These are phyloP conservation scores for Fusarium tricinctum DNA, from an alignment of 2,329 filamentous ascomycete genomes.

Conservation along the genomic window DNA sequence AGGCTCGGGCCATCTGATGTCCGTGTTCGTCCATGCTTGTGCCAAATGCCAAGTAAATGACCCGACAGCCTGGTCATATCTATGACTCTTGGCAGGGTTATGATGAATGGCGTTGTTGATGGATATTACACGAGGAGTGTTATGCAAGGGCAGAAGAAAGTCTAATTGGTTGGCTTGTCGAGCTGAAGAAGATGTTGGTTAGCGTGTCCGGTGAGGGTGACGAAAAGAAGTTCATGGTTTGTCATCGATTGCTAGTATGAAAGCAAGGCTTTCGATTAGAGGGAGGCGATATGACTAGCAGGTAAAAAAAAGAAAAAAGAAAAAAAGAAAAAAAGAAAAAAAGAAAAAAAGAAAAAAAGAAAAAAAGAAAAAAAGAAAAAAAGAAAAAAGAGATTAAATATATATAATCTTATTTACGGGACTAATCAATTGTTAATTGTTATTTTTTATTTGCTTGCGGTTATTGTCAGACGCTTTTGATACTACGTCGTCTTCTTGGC, in stretches of 20 bases:
- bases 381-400: no score
- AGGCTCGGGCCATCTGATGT: conserved; percentile 23
- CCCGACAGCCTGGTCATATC: conserved; percentile 15
- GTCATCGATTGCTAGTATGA: neutral
- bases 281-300: no score
- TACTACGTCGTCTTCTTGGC: neutral
- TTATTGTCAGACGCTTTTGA: neutral
- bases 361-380: no score
- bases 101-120: conserved; percentile 35
- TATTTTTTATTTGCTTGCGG: no score
- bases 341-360: no score
- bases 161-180: conserved; percentile 37
- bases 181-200: conserved; percentile 28
- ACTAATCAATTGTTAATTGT: no score
- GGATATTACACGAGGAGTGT: conserved; percentile 15
- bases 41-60: conserved; percentile 22
- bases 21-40: conserved; percentile 8
- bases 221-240: neutral
- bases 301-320: no score
- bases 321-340: no score
- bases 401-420: no score
- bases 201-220: neutral
- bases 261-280: neutral
- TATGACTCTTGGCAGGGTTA: conserved; percentile 29
- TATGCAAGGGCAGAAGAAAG: conserved; percentile 7